Base-by-base conservation (phyloP, 495 filamentous ascomycete species). In the Penicillium riverlandense region DNA sequence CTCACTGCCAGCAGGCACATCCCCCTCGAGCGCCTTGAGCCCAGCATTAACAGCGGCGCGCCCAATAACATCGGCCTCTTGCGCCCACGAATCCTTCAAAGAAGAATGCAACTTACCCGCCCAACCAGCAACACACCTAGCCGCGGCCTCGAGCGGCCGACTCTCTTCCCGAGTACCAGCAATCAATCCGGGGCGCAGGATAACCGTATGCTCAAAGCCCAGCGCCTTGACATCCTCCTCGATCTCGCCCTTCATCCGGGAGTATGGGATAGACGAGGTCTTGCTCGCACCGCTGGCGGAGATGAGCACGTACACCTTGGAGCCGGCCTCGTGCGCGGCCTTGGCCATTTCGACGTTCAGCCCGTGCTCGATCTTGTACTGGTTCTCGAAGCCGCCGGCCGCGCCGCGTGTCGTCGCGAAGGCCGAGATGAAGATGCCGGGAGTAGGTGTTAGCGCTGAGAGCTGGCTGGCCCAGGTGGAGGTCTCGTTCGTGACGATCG, bases 191-290 rank as follows among this genome's bases (percentile, higher is more conserved):
- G 89, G 89, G 12, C 79, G 71, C 37, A 95, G 37, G 31, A 95
- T 82, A 29, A 90, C 77, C 8, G 78, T 81, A 40, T 82, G 75
- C 34, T 86, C 81, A 53, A 95, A 95, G 0, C 71, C 84, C 14
- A 90, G 59, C 15, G 54, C 72, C 58, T 80, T 77, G 29, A 90
- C 71, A n/a, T 80, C 72, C 29, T 90, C 82, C 54, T 95, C 89
- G 30, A 90, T 75, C 54, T 88, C 83, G 10, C 71, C 74, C 69
- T 95, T 95, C 84, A 94, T 90, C 52, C 77, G 72, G 4, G 63
- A 38, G 56, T 91, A 89, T 0, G 78, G 70, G 4, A 78, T 49
- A 1, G 44, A 44, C 0, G 75, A 76, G 10, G 63, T 50, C 11
- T 73, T 71, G 32, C 58, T 69, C 0, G 76, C 72, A 14, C 76